phyloP scores from a whole-genome alignment of 768 basidiomycete genomes.

The Cystobasidium ongulense region DNA sequence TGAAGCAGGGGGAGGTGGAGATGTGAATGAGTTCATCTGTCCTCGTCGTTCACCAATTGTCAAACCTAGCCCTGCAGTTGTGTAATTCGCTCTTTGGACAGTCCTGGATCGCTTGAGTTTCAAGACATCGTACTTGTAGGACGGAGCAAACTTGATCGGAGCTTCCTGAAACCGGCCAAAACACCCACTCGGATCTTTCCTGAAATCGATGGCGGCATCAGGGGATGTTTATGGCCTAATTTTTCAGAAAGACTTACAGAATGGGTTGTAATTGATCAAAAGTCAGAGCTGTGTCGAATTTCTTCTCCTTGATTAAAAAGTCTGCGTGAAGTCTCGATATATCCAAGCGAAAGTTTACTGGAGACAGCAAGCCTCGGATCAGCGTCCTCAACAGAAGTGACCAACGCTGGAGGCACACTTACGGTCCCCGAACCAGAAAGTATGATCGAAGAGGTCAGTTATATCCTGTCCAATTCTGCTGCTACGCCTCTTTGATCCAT shows the following conservation, averaged over 20 bases:
- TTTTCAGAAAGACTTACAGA: slow-evolving; percentile 49
- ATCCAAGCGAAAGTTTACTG: slow-evolving; percentile 75
- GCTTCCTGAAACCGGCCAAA: slow-evolving; percentile 76
- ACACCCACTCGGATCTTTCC: slow-evolving; percentile 50
- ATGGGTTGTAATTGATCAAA: slow-evolving; percentile 78
- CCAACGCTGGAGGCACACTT: slow-evolving; percentile 31
- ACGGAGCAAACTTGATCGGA: slow-evolving; percentile 75
- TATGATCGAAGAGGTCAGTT: slow-evolving; percentile 79
- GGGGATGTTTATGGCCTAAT: not conserved
- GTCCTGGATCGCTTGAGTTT: slow-evolving; percentile 52
- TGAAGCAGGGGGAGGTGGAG: not conserved
- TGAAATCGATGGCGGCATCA: not conserved
- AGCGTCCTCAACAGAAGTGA: not conserved
- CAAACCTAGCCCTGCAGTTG: not conserved
- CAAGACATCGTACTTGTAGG: slow-evolving; percentile 65
- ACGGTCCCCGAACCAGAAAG: slow-evolving; percentile 77
- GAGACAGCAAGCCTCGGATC: not conserved
- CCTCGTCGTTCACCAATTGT: not conserved
- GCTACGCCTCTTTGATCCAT: not conserved
- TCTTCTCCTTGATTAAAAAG: slow-evolving; percentile 78
- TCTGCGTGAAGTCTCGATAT: slow-evolving; percentile 86
- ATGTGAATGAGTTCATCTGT: not conserved
- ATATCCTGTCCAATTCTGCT: slow-evolving; percentile 52
- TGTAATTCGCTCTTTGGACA: not conserved
- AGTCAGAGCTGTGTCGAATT: slow-evolving; percentile 72